These are phyloP conservation scores for Yamadazyma dendronema DNA, from an alignment of 1,139 yeast genomes.

Conservation along the genomic window DNA sequence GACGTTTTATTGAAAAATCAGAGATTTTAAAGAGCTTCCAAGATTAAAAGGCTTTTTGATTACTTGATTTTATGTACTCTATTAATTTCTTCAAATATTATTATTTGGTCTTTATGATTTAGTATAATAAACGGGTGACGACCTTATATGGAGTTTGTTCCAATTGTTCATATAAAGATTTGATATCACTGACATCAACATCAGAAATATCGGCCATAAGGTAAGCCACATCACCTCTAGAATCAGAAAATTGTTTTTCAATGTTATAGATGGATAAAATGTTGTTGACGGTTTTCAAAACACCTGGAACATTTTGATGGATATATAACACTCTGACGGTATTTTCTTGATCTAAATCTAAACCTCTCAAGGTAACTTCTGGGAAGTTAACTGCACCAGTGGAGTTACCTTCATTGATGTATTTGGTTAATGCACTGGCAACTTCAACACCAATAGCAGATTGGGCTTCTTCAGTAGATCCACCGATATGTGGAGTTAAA, in stretches of 20 bases:
- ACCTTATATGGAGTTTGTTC: constrained; percentile 91
- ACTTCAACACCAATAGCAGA: constrained; percentile 97
- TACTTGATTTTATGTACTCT: too few relatives aligned
- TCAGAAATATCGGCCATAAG: constrained; percentile 96
- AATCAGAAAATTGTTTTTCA: constrained; percentile 96
- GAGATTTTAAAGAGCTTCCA: too few relatives aligned
- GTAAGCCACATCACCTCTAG: constrained; percentile 94
- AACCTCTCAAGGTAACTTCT: constrained; percentile 88
- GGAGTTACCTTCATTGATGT: constrained; percentile 96
- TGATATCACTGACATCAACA: constrained; percentile 79
- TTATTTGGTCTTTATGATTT: too few relatives aligned
- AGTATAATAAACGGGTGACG: constrained; percentile 86
- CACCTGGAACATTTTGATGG: constrained; percentile 99
- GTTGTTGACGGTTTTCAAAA: constrained; percentile 93
- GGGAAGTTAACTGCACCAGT: constrained; percentile 98
- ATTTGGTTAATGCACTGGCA: constrained; percentile 78
- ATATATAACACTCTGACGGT: constrained; percentile 92
- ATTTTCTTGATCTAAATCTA: constrained; percentile 84
- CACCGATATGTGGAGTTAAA: constrained; percentile 97
- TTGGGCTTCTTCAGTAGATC: constrained; percentile 99
- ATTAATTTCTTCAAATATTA: too few relatives aligned
- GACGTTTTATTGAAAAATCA: too few relatives aligned
- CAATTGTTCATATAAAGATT: constrained; percentile 78
- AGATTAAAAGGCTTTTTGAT: too few relatives aligned
- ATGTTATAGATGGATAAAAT: constrained; percentile 92